Evolutionary conservation across 495 filamentous ascomycete genomes (phyloP).

Genomic region (Mytilinidion resinicola): DNA sequence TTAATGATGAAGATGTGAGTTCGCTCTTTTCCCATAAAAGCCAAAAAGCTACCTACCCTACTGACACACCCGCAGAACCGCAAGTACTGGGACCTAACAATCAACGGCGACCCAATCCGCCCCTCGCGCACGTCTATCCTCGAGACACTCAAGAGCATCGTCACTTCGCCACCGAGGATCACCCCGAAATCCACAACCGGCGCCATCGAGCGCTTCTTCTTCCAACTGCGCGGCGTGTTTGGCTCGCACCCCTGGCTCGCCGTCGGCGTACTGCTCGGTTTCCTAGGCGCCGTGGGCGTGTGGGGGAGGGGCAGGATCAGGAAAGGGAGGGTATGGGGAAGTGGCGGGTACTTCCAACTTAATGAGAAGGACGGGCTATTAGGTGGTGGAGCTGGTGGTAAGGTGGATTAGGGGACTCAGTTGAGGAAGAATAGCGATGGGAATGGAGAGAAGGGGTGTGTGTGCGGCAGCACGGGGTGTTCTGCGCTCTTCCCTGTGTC

Average conservation of each 20-base stretch:
- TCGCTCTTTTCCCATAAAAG: too few species aligned
- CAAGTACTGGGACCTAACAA: slow-evolving; percentile 89
- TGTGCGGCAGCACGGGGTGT: too few species aligned
- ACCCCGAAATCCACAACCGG: slow-evolving; percentile 80
- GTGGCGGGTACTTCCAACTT: slow-evolving; percentile 66
- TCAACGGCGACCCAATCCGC: slow-evolving; percentile 78
- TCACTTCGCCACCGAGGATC: slow-evolving; percentile 67
- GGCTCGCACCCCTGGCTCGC: slow-evolving; percentile 67
- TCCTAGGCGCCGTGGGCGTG: slow-evolving; percentile 44
- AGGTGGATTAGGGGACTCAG: slow-evolving; percentile 58
- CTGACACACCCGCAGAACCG: slow-evolving; percentile 55
- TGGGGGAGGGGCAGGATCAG: slow-evolving; percentile 40
- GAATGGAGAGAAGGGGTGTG: too few species aligned
- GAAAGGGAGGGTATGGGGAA: slow-evolving; percentile 32
- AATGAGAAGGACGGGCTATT: slow-evolving; percentile 72
- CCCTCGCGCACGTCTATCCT: slow-evolving; percentile 90
- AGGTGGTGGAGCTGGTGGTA: slow-evolving; percentile 54
- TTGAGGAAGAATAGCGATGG: background rate
- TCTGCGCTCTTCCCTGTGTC: too few species aligned
- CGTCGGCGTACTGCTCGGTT: slow-evolving; percentile 53
- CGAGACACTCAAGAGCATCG: slow-evolving; percentile 79
- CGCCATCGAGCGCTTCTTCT: slow-evolving; percentile 68
- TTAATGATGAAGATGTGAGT: slow-evolving; percentile 96
- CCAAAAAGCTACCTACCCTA: too few species aligned
- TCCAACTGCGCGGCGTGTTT: slow-evolving; percentile 62